These are phyloP conservation scores for Colletotrichum orchidophilum DNA, from an alignment of 2,329 filamentous ascomycete genomes.

Conservation along the genomic window DNA sequence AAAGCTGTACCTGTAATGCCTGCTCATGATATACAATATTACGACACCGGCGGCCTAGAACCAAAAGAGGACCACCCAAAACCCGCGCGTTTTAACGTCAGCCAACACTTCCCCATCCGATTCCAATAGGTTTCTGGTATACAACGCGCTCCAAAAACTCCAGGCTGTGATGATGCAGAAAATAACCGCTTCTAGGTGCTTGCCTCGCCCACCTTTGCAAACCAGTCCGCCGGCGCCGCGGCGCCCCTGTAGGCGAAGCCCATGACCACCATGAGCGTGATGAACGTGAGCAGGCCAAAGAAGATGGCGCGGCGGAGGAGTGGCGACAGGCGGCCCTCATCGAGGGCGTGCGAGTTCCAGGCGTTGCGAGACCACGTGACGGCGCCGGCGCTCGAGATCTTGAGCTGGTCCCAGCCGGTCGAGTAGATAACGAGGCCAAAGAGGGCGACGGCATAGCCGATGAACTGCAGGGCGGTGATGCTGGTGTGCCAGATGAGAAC, in stretches of 20 bases:
- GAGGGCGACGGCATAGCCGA: conserved; percentile 80
- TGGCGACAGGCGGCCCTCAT: conserved; percentile 37
- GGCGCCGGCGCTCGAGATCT: conserved; percentile 27
- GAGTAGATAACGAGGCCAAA: conserved; percentile 61
- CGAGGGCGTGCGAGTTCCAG: conserved; percentile 31
- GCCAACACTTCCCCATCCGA: background rate
- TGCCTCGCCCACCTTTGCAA: background rate
- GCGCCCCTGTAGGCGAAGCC: conserved; percentile 32
- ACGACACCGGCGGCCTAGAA: background rate
- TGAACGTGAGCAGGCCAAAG: conserved; percentile 30
- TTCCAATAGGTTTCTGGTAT: background rate
- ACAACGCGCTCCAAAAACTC: background rate
- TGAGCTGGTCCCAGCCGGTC: conserved; percentile 46
- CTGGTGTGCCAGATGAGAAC: conserved; percentile 82
- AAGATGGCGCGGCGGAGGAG: conserved; percentile 37
- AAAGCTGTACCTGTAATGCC: conserved; percentile 1
- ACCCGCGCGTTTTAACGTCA: background rate
- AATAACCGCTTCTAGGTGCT: background rate
- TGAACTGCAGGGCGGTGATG: conserved; percentile 75
- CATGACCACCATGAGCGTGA: conserved; percentile 35
- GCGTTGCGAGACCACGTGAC: conserved; percentile 30
- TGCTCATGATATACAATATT: conserved; percentile 12
- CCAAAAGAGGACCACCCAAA: background rate
- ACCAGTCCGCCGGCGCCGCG: conserved; percentile 22
- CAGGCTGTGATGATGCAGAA: background rate